A percentile compares a stretch with the other conserved stretches of the same genome.
These are phyloP conservation scores for Apiospora malaysiana DNA, from an alignment of 2,329 filamentous ascomycete species.

Conservation along the genomic window DNA sequence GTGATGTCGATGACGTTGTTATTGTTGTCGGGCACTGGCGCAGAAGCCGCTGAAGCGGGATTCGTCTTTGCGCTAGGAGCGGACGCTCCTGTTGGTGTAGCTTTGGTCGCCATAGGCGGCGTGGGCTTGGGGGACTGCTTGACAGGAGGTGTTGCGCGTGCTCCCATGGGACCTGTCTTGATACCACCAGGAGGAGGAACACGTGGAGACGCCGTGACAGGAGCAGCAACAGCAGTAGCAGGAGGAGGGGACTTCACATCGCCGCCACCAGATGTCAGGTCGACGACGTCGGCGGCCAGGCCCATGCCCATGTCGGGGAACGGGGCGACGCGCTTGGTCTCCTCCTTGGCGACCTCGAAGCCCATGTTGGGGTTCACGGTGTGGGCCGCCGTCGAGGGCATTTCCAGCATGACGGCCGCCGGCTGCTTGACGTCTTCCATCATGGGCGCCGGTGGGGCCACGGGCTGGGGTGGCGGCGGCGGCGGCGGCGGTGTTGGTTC, in stretches of 20 bases:
- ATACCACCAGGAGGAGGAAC: neutral
- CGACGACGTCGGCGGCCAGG: slow-evolving; percentile 41
- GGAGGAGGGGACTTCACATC: slow-evolving; percentile 27
- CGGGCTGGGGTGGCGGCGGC: slow-evolving; percentile 21
- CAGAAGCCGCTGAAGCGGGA: slow-evolving; percentile 28
- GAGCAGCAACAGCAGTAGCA: neutral
- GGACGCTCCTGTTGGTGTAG: slow-evolving; percentile 30
- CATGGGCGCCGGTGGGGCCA: slow-evolving; percentile 26
- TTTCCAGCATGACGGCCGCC: slow-evolving; percentile 41
- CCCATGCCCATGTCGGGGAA: slow-evolving; percentile 63
- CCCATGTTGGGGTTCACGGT: slow-evolving; percentile 34
- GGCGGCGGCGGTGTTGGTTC: slow-evolving; percentile 21
- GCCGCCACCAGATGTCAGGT: slow-evolving; percentile 33
- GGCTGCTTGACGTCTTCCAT: slow-evolving; percentile 32
- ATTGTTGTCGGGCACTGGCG: slow-evolving; percentile 29
- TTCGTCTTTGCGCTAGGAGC: slow-evolving; percentile 33
- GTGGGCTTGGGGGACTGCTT: slow-evolving; percentile 29
- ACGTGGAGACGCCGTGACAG: neutral
- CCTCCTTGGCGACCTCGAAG: slow-evolving; percentile 41
- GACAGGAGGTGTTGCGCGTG: neutral
- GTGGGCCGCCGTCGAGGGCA: slow-evolving; percentile 41
- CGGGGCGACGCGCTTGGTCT: slow-evolving; percentile 55
- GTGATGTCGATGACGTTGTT: slow-evolving; percentile 30
- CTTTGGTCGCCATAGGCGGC: slow-evolving; percentile 24
- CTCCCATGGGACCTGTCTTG: slow-evolving; percentile 31